phyloP scores from a whole-genome alignment of 768 basidiomycete species.

The Lentinula aciculospora region DNA sequence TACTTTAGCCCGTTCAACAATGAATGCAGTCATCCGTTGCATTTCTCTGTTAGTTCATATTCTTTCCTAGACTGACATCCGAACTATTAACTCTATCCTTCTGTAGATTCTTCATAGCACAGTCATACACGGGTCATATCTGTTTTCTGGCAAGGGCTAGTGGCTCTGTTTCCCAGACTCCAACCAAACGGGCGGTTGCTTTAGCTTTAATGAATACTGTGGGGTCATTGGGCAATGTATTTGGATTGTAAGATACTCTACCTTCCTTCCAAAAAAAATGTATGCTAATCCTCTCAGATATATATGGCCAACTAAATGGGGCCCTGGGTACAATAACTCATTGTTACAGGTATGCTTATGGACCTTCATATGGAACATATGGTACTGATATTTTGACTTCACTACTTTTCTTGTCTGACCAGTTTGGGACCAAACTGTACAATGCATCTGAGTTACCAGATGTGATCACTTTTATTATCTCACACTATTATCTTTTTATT shows the following conservation, averaged over 20 bases:
- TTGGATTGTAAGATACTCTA: conserved; percentile 60
- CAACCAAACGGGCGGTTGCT: conserved; percentile 86
- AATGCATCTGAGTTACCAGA: too few relatives aligned
- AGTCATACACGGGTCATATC: conserved; percentile 69
- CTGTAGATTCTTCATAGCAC: conserved; percentile 69
- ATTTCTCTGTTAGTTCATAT: conserved; percentile 46
- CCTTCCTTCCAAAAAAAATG: not conserved
- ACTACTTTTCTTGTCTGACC: too few relatives aligned
- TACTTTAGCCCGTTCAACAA: conserved; percentile 56
- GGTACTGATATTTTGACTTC: too few relatives aligned
- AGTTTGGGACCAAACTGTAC: too few relatives aligned
- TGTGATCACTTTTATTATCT: too few relatives aligned
- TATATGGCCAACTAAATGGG: conserved; percentile 65
- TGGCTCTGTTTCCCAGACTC: conserved; percentile 48
- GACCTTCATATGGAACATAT: too few relatives aligned
- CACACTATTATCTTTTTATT: too few relatives aligned
- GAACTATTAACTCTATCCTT: too few relatives aligned
- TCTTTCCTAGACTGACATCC: not conserved
- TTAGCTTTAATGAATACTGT: conserved; percentile 80
- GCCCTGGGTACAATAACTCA: conserved; percentile 62
- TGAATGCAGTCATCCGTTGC: conserved; percentile 59
- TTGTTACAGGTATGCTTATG: too few relatives aligned
- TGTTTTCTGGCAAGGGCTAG: conserved; percentile 53
- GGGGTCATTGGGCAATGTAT: conserved; percentile 78
- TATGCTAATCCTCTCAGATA: conserved; percentile 25